phyloP scores from a whole-genome alignment of 2,329 filamentous ascomycete species.

The Gaeumannomyces sp. region DNA sequence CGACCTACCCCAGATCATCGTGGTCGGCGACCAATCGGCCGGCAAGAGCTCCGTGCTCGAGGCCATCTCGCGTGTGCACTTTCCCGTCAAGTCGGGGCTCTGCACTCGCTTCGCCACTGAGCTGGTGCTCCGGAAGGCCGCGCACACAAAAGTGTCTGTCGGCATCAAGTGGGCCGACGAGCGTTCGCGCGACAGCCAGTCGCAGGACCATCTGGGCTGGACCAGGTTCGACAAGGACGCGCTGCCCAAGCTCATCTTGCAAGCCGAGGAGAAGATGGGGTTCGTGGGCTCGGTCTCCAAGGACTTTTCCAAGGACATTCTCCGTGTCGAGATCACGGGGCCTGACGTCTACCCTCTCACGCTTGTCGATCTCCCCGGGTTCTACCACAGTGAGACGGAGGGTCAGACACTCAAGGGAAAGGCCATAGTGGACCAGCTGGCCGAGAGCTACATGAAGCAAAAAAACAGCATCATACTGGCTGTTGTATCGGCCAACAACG shows the following conservation, averaged over 20 bases:
- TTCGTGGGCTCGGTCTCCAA: conserved; percentile 25
- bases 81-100: conserved; percentile 50
- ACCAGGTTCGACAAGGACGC: conserved; percentile 14
- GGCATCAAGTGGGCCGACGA: conserved; percentile 29
- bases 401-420: conserved; percentile 38
- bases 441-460: conserved; percentile 49
- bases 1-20: conserved; percentile 42
- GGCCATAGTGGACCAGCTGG: conserved; percentile 38
- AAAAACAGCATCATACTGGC: conserved; percentile 54
- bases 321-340: conserved; percentile 41
- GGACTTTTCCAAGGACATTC: conserved; percentile 39
- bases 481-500: conserved; percentile 45
- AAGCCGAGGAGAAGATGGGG: conserved; percentile 43
- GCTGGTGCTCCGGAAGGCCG: conserved; percentile 45
- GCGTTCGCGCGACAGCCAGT: conserved; percentile 21
- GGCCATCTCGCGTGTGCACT: conserved; percentile 55
- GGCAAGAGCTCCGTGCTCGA: conserved; percentile 62
- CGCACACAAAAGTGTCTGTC: conserved; percentile 24
- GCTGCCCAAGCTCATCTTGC: conserved; percentile 29
- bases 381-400: conserved; percentile 42
- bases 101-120: conserved; percentile 61
- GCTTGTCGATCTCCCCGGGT: conserved; percentile 52
- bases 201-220: conserved; percentile 21
- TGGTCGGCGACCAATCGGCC: conserved; percentile 55
- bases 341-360: conserved; percentile 46